Evolutionary conservation across 306 rosid species (phyloP), one percentile per base, ranked within the genome.

Genomic region (Cyamopsis tetragonoloba): DNA sequence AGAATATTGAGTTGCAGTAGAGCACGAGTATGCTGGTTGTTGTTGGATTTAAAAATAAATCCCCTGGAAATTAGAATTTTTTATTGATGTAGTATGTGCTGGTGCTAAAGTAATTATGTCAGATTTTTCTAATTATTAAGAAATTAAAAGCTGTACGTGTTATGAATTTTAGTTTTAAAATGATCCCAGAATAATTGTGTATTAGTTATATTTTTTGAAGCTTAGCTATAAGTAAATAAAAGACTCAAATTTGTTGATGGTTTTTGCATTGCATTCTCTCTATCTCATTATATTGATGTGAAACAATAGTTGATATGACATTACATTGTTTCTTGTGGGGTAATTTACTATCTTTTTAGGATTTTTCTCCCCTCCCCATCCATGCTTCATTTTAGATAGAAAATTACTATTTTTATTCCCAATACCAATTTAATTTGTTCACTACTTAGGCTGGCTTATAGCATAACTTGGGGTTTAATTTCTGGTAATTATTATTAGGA

Each of bases 1-100:
- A 68, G 18, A 31, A 60, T 70, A 71, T 72, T 73, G 56, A 75
- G 81, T 82, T 80, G 76, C 62, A 42, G 78, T 62, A 19, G 46
- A 42, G 57, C 43, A 69, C 34, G 31, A 37, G 60, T 60, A 38
- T 65, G 44, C 60, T 5, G 31, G 57, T 28, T 32, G 28, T 17
- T 54, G 23, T 55, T 41, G 23, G 20, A 43, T 46, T 26, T n/a
- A 7, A 13, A 43, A 49, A 39, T 15, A 38, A 6, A n/a, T 42
- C 20, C 38, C 19, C 51, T 47, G 73, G 75, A n/a, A n/a, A n/a
- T n/a, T n/a, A n/a, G 48, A 70, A 49, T 57, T 82, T 74, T 72
- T 43, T 31, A 31, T 13, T 54, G 35, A 31, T 70, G 24, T 73
- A 27, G 41, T 54, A 14, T 50, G 55, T 59, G n/a, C 72, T 14